Conservation (phyloP, 2,329 filamentous ascomycete species). For the Teratosphaeriaceae sp. region DNA sequence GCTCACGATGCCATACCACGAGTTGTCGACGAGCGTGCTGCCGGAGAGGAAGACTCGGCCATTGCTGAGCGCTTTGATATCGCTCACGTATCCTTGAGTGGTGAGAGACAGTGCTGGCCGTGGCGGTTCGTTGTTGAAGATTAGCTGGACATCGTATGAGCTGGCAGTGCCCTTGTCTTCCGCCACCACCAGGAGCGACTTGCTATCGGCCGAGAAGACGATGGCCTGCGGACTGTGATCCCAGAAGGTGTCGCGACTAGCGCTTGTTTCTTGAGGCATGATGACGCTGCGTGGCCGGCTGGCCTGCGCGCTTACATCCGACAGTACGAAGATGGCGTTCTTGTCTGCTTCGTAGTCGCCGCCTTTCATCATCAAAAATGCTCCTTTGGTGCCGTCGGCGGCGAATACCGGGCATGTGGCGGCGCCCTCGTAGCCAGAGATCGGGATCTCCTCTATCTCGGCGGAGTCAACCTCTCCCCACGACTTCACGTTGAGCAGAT, state of each 20-base stretch:
- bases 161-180: constrained; percentile 60
- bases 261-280: not conserved
- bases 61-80: constrained; percentile 47
- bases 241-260: constrained; percentile 31
- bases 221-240: constrained; percentile 47
- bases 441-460: constrained; percentile 48
- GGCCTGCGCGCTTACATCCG: constrained; percentile 41
- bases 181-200: constrained; percentile 63
- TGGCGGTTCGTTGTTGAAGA: constrained; percentile 17
- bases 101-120: constrained; percentile 20
- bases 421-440: constrained; percentile 58
- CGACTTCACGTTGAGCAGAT: constrained; percentile 58
- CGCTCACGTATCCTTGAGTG: constrained; percentile 49
- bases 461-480: constrained; percentile 51
- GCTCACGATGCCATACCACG: constrained; percentile 58
- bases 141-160: constrained; percentile 41
- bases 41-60: constrained; percentile 57
- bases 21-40: constrained; percentile 67
- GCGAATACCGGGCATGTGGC: constrained; percentile 65
- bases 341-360: constrained; percentile 78
- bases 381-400: constrained; percentile 61
- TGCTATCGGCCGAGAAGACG: constrained; percentile 47
- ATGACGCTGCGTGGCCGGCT: not conserved
- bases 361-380: constrained; percentile 71
- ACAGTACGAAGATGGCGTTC: constrained; percentile 58